phyloP scores from a whole-genome alignment of 225 moss, liverwort and hornwort genomes.

The Ulota crispa region DNA sequence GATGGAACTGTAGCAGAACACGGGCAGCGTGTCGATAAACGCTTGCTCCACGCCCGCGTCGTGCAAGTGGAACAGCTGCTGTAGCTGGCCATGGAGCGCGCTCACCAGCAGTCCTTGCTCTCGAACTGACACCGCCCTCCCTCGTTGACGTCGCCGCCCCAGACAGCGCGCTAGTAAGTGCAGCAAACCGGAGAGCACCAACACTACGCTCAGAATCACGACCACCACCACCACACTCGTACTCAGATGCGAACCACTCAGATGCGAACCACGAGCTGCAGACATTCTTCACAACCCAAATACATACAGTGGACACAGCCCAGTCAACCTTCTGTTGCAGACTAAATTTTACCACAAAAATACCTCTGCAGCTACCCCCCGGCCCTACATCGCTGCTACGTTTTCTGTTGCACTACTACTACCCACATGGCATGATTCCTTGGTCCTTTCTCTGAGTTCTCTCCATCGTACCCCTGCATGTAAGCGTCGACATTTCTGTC shows the following conservation, averaged over 20 bases:
- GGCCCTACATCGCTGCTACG: neutral
- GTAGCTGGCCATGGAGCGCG: conserved; percentile 79
- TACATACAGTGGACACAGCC: neutral
- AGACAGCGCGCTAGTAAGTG: conserved; percentile 73
- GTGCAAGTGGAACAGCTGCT: conserved; percentile 76
- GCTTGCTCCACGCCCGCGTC: conserved; percentile 84
- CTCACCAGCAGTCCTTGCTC: conserved; percentile 50
- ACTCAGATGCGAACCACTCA: conserved; percentile 39
- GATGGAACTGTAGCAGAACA: conserved; percentile 67
- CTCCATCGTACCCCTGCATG: neutral
- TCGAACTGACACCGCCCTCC: neutral
- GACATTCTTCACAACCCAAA: conserved; percentile 12
- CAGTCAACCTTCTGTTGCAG: no score
- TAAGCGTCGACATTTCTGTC: neutral
- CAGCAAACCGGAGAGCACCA: conserved; percentile 68
- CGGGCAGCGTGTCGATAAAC: conserved; percentile 73
- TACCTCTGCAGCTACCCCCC: neutral
- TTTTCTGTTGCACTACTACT: neutral
- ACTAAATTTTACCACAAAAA: no score
- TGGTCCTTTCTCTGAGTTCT: neutral
- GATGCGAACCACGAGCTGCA: neutral
- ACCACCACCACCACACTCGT: conserved; percentile 70
- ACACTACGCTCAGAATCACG: conserved; percentile 64
- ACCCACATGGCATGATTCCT: neutral
- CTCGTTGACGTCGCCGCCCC: conserved; percentile 34